Conservation (phyloP, 1,284 basidiomycete species). For the Cryptococcus jaspeensis region DNA sequence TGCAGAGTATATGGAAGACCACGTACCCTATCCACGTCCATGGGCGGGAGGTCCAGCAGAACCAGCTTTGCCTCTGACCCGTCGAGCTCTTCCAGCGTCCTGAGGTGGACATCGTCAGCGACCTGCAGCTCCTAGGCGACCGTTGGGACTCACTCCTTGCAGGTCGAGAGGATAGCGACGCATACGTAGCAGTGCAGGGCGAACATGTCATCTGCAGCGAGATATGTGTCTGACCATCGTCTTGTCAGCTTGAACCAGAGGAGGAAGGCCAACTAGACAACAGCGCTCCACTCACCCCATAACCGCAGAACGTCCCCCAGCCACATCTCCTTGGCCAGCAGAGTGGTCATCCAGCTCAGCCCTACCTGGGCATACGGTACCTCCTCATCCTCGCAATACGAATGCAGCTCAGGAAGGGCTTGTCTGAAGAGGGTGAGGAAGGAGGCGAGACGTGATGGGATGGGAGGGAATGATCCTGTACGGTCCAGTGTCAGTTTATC, state of each 20-base stretch:
- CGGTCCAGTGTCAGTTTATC: not conserved
- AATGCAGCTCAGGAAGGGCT: slow-evolving; percentile 44
- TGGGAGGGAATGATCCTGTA: slow-evolving; percentile 38
- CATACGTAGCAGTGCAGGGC: slow-evolving; percentile 49
- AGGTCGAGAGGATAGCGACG: slow-evolving; percentile 46
- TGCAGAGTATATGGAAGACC: not conserved
- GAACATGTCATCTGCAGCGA: slow-evolving; percentile 48
- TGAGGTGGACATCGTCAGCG: slow-evolving; percentile 4
- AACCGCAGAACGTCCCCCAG: slow-evolving; percentile 44
- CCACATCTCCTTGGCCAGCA: slow-evolving; percentile 49
- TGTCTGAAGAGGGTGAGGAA: slow-evolving; percentile 45
- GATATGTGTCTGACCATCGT: slow-evolving; percentile 37
- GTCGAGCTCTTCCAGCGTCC: slow-evolving; percentile 47
- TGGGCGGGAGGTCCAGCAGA: slow-evolving; percentile 46
- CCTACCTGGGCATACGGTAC: slow-evolving; percentile 45
- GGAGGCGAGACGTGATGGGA: slow-evolving; percentile 41
- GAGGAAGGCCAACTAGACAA: not conserved
- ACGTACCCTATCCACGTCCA: slow-evolving; percentile 49
- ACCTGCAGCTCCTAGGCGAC: not conserved
- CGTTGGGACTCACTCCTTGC: slow-evolving; percentile 40
- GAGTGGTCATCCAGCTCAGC: slow-evolving; percentile 44
- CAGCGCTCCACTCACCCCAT: slow-evolving; percentile 43
- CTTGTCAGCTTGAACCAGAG: slow-evolving; percentile 1
- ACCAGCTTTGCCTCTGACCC: slow-evolving; percentile 48
- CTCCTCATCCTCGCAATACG: slow-evolving; percentile 51